A percentile compares a stretch with the other conserved stretches of the same genome.
Conservation (phyloP, 139 green algal genomes). For the Chlorella vulgaris region DNA sequence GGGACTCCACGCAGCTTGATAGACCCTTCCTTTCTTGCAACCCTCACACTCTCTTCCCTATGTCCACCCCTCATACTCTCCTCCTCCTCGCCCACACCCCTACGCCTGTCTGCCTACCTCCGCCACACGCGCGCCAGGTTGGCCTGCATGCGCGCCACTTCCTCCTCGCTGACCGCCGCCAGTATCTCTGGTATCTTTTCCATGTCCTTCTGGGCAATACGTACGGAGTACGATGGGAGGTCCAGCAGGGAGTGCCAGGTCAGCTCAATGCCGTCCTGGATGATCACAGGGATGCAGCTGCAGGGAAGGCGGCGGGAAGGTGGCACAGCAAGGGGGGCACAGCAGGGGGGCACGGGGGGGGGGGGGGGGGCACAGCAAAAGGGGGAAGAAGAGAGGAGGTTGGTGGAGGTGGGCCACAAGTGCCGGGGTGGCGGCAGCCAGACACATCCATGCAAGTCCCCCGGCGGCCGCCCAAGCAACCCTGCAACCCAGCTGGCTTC, state of each 20-base stretch:
- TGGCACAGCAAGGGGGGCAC: too few species aligned
- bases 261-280: slow-evolving; percentile 50
- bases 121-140: slow-evolving; percentile 15
- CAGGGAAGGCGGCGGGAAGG: neutral
- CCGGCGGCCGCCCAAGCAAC: too few species aligned
- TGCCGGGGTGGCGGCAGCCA: too few species aligned
- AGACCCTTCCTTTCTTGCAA: too few species aligned
- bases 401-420: too few species aligned
- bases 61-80: too few species aligned
- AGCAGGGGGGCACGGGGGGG: too few species aligned
- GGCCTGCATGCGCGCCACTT: slow-evolving; percentile 48
- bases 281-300: slow-evolving; percentile 74
- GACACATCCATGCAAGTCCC: too few species aligned
- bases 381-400: neutral
- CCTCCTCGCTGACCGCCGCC: slow-evolving; percentile 13
- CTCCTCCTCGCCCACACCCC: too few species aligned
- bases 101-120: neutral
- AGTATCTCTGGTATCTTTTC: slow-evolving; percentile 57
- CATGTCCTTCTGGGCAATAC: slow-evolving; percentile 52
- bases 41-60: too few species aligned
- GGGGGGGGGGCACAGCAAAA: neutral
- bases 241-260: slow-evolving; percentile 38
- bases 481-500: too few species aligned
- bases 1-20: too few species aligned
- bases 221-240: slow-evolving; percentile 36